Conservation (phyloP, 2,329 filamentous ascomycete species). For the Fusarium dlaminii region DNA sequence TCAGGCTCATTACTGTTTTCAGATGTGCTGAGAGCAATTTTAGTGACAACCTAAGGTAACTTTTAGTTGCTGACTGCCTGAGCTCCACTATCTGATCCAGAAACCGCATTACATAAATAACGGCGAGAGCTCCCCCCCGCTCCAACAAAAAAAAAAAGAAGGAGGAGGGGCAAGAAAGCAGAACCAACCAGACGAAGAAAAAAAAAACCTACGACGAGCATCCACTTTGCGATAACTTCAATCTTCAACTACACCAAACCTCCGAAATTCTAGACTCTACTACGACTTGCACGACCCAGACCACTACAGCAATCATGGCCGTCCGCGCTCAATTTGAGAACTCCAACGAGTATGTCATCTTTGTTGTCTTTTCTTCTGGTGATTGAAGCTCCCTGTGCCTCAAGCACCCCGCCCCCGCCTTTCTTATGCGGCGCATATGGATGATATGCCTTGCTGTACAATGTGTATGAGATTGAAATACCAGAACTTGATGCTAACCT, state of each 20-base stretch:
- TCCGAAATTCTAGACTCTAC: constrained; percentile 32
- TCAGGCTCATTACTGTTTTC: constrained; percentile 12
- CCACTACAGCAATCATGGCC: constrained; percentile 61
- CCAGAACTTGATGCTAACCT: constrained; percentile 12
- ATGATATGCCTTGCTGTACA: neutral
- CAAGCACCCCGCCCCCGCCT: constrained; percentile 42
- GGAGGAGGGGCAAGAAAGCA: neutral
- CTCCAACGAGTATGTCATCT: constrained; percentile 81
- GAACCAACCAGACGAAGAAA: constrained; percentile 14
- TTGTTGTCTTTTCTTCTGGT: neutral
- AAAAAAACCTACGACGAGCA: constrained; percentile 28
- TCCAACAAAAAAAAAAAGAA: neutral
- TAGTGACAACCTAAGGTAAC: neutral
- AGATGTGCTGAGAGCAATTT: neutral
- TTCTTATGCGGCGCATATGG: constrained; percentile 10
- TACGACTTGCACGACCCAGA: constrained; percentile 24
- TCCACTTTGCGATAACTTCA: constrained; percentile 30
- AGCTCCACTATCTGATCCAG: constrained; percentile 5
- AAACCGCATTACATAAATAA: constrained; percentile 37
- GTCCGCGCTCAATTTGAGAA: constrained; percentile 84
- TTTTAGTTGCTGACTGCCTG: neutral
- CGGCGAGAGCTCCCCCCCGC: constrained; percentile 30
- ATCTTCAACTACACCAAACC: neutral
- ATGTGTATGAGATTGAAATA: neutral
- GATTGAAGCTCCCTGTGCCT: constrained; percentile 16